Percentiles rank a stretch among this genome's conserved stretches.
Evolutionary conservation across 2,329 filamentous ascomycete genomes (phyloP).

Genomic region (Fusarium penzigii): DNA sequence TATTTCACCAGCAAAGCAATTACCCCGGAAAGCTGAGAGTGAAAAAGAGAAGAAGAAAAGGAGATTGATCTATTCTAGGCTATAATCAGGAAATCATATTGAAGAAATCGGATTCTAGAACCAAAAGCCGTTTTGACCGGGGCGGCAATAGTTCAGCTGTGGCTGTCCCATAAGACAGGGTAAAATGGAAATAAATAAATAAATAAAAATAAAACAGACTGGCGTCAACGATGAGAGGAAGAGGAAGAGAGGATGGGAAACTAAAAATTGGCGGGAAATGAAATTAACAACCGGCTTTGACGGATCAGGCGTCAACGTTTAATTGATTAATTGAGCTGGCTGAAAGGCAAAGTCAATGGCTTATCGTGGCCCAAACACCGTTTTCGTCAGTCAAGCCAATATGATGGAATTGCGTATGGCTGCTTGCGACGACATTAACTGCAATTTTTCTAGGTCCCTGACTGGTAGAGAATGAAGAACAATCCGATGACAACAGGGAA

Average conservation of each 20-base stretch:
- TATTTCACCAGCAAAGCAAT: not conserved
- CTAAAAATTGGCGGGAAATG: not conserved
- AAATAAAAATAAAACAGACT: no score
- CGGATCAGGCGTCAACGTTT: slow-evolving; percentile 17
- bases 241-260: not conserved
- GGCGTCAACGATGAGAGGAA: not conserved
- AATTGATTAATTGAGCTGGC: slow-evolving; percentile 8
- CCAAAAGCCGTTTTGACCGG: not conserved
- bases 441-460: no score
- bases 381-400: no score
- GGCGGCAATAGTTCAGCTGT: not conserved
- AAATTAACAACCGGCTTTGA: slow-evolving; percentile 6
- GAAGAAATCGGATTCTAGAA: not conserved
- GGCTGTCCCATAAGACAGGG: not conserved
- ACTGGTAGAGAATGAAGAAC: no score
- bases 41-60: no score
- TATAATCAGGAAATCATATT: not conserved
- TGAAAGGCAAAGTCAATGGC: no score
- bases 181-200: no score
- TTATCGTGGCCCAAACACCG: no score
- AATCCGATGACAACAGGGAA: no score
- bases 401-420: no score
- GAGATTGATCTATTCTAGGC: no score
- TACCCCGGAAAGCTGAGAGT: not conserved
- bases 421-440: no score